Percentiles rank a stretch among this genome's conserved stretches.
phyloP scores from a whole-genome alignment of 2,329 filamentous ascomycete species.

The Ophiocordyceps australis region DNA sequence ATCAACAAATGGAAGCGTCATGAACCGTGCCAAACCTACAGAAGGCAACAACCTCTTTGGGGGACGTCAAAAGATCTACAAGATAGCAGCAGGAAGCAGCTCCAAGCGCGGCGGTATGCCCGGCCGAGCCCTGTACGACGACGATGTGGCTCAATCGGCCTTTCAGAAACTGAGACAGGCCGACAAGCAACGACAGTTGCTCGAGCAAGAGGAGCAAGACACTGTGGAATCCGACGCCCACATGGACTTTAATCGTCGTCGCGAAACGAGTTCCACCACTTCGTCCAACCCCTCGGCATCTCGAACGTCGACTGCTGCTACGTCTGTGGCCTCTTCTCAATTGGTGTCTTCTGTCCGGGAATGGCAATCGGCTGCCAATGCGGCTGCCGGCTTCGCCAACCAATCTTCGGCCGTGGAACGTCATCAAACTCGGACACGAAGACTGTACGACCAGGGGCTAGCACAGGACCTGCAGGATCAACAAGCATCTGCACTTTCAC shows the following conservation, averaged over 20 bases:
- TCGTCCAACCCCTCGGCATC: conserved; percentile 50
- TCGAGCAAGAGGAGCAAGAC: conserved; percentile 19
- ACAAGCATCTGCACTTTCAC: conserved; percentile 56
- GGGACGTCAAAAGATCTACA: conserved; percentile 89
- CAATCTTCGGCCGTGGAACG: conserved; percentile 34
- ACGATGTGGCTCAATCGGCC: conserved; percentile 66
- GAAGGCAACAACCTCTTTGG: conserved; percentile 92
- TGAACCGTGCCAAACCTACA: conserved; percentile 63
- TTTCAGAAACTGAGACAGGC: conserved; percentile 60
- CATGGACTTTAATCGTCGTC: conserved; percentile 51
- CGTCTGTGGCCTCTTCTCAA: conserved; percentile 64
- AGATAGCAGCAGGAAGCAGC: conserved; percentile 41
- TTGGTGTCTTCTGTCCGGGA: conserved; percentile 32
- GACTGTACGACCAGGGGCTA: conserved; percentile 70
- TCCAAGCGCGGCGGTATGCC: conserved; percentile 32
- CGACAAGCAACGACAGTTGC: conserved; percentile 35
- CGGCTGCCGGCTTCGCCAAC: conserved; percentile 15
- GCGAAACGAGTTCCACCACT: conserved; percentile 74
- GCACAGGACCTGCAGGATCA: conserved; percentile 68
- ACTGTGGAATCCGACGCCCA: conserved; percentile 26
- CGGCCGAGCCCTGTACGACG: conserved; percentile 64
- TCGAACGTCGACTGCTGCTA: conserved; percentile 72
- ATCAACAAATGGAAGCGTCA: conserved; percentile 49
- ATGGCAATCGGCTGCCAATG: conserved; percentile 19
- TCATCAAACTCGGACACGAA: conserved; percentile 48